Evolutionary conservation across 192 early-diverging fungal species (phyloP), one percentile per base, ranked within the genome.

Genomic region (Linnemannia schmuckeri): DNA sequence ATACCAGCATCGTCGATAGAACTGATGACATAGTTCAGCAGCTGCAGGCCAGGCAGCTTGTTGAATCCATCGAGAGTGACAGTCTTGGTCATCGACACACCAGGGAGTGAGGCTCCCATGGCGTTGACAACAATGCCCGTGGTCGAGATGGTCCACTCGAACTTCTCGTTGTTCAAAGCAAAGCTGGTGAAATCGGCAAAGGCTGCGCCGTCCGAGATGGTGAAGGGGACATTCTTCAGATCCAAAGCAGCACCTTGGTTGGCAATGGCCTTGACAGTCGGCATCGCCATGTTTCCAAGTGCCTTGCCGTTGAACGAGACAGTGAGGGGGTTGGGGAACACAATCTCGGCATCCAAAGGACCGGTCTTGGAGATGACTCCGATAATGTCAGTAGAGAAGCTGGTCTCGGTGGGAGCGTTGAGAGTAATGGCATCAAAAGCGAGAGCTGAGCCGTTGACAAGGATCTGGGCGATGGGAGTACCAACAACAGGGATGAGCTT

Each of bases 321-420:
- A n/a, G n/a, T n/a, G n/a, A n/a, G n/a, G n/a, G n/a, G n/a, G n/a
- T n/a, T n/a, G n/a, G n/a, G n/a, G n/a, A n/a, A n/a, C n/a, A n/a
- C n/a, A 78, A 93, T 91, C 6, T 57, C 46, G 74, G 92, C 92
- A 54, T 82, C 80, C 70, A 93, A 69, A 8, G 91, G 91, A 83
- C 92, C 92, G n/a, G 92, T 90, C 35, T 80, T 71, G 24, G 82
- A 80, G 63, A 93, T 90, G 27, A 76, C 44, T 63, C 90, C 90
- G 74, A 75, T 72, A 81, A 91, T 85, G 73, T 83, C 79, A 20
- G 89, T 89, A 7, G 77, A 76, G 80, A 88, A 74, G 37, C 74
- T 76, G 63, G 74, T 75, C 3, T 90, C 82, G 38, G 88, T 83
- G 42, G 91, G 87, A 40, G 52, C 52, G 52, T 81, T 81, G 57